phyloP scores from a whole-genome alignment of 306 rosid genomes.

The Medicago lupulina region DNA sequence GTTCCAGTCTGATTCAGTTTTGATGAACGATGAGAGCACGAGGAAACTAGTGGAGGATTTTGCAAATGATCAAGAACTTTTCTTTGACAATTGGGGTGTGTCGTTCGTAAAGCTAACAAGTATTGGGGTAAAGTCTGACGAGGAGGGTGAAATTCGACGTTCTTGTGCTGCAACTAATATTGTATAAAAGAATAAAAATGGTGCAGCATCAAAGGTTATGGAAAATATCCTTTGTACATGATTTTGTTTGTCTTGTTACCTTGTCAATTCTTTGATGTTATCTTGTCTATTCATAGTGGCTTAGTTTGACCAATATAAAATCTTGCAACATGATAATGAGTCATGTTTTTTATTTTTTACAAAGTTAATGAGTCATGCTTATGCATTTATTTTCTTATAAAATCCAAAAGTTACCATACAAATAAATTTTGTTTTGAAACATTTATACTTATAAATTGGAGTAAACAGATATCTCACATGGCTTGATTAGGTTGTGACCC shows the following conservation, averaged over 20 bases:
- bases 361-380: not conserved
- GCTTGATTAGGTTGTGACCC: no score
- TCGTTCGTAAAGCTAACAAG: slow-evolving; percentile 74
- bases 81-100: slow-evolving; percentile 66
- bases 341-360: not conserved
- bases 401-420: not conserved
- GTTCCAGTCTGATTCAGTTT: slow-evolving; percentile 81
- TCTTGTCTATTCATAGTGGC: slow-evolving; percentile 7
- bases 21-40: slow-evolving; percentile 55
- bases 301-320: not conserved
- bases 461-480: not conserved
- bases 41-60: slow-evolving; percentile 55
- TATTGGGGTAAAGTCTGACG: slow-evolving; percentile 66
- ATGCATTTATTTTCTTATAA: not conserved
- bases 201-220: slow-evolving; percentile 14
- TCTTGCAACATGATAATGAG: not conserved
- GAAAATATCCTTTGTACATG: not conserved
- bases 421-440: no score
- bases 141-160: slow-evolving; percentile 71
- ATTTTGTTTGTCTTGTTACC: not conserved
- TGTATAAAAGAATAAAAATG: slow-evolving; percentile 27
- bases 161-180: slow-evolving; percentile 59
- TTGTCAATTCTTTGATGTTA: slow-evolving; percentile 23
- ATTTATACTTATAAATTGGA: not conserved
- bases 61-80: slow-evolving; percentile 66